Base-by-base conservation (phyloP, 805 yeast genomes). In the Cyberlindnera meyerae region DNA sequence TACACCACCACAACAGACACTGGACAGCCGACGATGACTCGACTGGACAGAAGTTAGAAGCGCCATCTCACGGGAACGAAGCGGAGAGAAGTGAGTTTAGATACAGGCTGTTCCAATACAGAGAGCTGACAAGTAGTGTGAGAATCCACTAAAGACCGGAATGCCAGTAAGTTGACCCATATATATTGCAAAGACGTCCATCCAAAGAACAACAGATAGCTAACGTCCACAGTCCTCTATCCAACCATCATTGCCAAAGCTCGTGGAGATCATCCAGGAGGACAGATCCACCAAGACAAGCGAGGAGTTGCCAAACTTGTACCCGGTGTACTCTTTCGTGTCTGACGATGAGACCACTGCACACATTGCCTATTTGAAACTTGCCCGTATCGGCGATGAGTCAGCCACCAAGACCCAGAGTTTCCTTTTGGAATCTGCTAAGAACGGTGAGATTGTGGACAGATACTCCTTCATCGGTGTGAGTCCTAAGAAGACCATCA, bases 381-480 rank as follows among this genome's bases (percentile, higher is more conserved):
- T 93, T 36, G 80, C 95, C 6, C 57, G 57, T 27, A 42, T 65
- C 27, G 84, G 90, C 32, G 71, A 72, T 24, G 67, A 71, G 45
- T 60, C 70, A 22, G 49, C 67, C 18, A 55, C 64, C 14, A 71
- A 82, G 47, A 52, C 69, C 0, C 82, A 82, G 26, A 82, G 95
- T 4, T 89, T 90, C 52, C 65, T 93, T 35, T 75, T 93, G 48
- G 98, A 93, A 60, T 78, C 90, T 49, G 95, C 97, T 2, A 74
- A 73, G 43, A 85, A 85, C 41, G 96, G 96, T 34, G 96, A 89
- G 56, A 79, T 82, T 31, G 76, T 93, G 21, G 95, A 85, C 44
- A 70, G 98, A 48, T 93, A 81, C 62, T 86, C 97, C 1, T 90
- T 89, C 58, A 78, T 93, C 55, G 99, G 98, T 4, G 69, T 80